These are phyloP conservation scores for Paracorniculantispora psalliotae DNA, from an alignment of 2,329 filamentous ascomycete genomes.

Conservation along the genomic window DNA sequence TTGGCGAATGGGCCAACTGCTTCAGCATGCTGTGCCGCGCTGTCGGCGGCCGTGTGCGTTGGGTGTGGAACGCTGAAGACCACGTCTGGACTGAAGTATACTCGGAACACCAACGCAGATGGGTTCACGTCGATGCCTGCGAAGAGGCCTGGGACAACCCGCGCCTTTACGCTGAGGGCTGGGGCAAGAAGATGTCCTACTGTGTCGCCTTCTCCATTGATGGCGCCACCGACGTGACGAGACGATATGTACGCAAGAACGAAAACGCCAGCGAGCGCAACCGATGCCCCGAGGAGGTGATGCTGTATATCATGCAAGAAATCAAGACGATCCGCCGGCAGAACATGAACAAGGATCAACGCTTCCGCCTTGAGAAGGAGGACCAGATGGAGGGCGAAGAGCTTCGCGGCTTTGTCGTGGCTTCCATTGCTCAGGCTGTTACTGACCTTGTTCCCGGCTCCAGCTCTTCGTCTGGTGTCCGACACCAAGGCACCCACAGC, in stretches of 20 bases:
- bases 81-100: constrained; percentile 98
- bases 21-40: constrained; percentile 98
- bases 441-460: constrained; percentile 58
- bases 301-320: constrained; percentile 88
- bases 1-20: constrained; percentile 96
- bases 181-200: constrained; percentile 95
- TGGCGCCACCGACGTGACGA: constrained; percentile 63
- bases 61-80: constrained; percentile 98
- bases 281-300: constrained; percentile 79
- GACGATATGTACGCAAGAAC: constrained; percentile 65
- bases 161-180: constrained; percentile 85
- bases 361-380: constrained; percentile 75
- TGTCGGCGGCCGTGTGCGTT: constrained; percentile 82
- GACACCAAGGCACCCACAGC: constrained; percentile 24
- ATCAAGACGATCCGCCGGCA: constrained; percentile 78
- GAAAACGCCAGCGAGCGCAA: constrained; percentile 70
- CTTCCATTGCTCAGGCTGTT: constrained; percentile 67
- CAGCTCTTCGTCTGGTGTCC: constrained; percentile 24
- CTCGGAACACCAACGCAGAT: constrained; percentile 85
- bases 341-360: constrained; percentile 81
- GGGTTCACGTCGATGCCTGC: constrained; percentile 95
- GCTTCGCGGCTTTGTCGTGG: constrained; percentile 67
- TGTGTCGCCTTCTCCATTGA: constrained; percentile 96
- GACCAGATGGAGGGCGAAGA: constrained; percentile 72
- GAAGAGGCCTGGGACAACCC: constrained; percentile 96